Percentiles rank a stretch among this genome's conserved stretches.
Conservation (phyloP, 306 rosid species). For the Neltuma alba region DNA sequence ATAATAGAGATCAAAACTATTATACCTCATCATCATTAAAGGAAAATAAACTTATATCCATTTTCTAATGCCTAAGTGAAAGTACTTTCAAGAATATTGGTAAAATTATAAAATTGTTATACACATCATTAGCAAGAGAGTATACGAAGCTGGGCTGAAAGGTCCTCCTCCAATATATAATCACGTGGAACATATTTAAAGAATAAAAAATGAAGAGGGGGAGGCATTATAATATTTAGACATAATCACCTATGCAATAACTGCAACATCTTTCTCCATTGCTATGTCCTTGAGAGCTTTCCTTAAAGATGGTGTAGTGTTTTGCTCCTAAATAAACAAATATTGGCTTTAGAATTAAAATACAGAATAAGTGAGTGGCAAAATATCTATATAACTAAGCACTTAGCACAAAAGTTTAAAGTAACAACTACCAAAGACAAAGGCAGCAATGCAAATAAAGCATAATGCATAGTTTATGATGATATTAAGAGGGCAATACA, state of each 20-base stretch:
- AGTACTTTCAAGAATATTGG: no score
- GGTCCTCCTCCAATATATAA: conserved; percentile 75
- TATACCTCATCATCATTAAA: no score
- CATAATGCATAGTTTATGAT: not conserved
- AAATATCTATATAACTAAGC: not conserved
- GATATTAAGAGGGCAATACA: not conserved
- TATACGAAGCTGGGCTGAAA: conserved; percentile 81
- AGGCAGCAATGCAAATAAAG: not conserved
- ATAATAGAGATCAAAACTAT: no score
- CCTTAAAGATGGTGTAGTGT: conserved; percentile 78
- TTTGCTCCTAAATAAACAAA: conserved; percentile 60
- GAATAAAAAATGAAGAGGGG: conserved; percentile 18
- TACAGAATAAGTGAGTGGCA: not conserved
- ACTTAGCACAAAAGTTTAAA: not conserved
- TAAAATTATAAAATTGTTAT: no score
- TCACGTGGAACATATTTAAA: conserved; percentile 16
- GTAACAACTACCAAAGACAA: not conserved
- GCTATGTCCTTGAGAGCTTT: conserved; percentile 92
- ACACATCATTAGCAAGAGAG: no score
- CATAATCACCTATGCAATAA: conserved; percentile 73
- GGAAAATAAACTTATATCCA: no score
- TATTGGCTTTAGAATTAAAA: conserved; percentile 4
- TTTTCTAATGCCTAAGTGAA: no score
- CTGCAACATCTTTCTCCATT: conserved; percentile 96
- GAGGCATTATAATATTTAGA: not conserved